A percentile compares a stretch with the other conserved stretches of the same genome.
These are phyloP conservation scores for Hyaloperonospora brassicae DNA, from an alignment of 352 stramenopile species.

Conservation along the genomic window DNA sequence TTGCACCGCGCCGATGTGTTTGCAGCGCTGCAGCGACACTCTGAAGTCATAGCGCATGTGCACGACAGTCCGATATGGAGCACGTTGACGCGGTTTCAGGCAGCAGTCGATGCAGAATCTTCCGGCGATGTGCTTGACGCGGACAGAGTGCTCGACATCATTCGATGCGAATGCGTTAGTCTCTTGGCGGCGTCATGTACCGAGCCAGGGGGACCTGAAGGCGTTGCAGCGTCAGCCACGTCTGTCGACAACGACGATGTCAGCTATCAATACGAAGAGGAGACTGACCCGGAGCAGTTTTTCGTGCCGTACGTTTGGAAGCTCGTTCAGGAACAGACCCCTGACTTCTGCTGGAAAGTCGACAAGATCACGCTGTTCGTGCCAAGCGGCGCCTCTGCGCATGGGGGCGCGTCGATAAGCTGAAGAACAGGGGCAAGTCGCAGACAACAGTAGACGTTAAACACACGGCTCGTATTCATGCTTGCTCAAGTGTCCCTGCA, in stretches of 20 bases:
- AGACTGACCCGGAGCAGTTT: constrained; percentile 61
- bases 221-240: constrained; percentile 8
- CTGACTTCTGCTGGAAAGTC: constrained; percentile 70
- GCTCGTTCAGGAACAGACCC: constrained; percentile 60
- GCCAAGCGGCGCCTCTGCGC: constrained; percentile 14
- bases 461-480: constrained; percentile 21
- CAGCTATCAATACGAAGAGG: constrained; percentile 77
- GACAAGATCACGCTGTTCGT: constrained; percentile 78
- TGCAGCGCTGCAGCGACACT: constrained; percentile 39
- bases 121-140: constrained; percentile 50
- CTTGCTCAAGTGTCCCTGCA: constrained; percentile 14
- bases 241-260: constrained; percentile 41
- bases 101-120: constrained; percentile 58
- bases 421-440: constrained; percentile 5
- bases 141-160: constrained; percentile 53
- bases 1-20: constrained; percentile 65
- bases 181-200: constrained; percentile 43
- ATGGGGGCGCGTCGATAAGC: constrained; percentile 14
- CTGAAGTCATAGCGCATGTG: constrained; percentile 50
- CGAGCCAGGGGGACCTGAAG: constrained; percentile 7
- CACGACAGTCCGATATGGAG: constrained; percentile 58
- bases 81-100: constrained; percentile 53
- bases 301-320: constrained; percentile 79
- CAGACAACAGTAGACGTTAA: constrained; percentile 12
- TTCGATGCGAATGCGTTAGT: constrained; percentile 61